Base-by-base conservation (phyloP, 306 rosid species). In the Prunus mira region DNA sequence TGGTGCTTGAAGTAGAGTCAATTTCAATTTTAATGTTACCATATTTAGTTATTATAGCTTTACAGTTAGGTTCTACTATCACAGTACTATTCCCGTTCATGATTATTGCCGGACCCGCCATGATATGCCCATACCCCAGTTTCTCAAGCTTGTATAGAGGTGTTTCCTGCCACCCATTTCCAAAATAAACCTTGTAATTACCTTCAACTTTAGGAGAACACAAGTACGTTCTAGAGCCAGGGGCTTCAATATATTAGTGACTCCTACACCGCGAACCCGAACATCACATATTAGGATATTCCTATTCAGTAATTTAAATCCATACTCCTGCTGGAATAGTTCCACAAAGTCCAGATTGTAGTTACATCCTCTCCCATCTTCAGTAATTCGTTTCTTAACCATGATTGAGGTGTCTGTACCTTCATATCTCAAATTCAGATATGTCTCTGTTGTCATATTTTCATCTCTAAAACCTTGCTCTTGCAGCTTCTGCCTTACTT, bases 41-140 rank as follows among this genome's bases (percentile, higher is more conserved):
- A 58, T 87, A 91, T 81, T 85, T 88, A 79, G 97, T 90, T 74
- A 90, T 79, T 77, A 73, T 77, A 75, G 95, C 96, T 85, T 88
- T 90, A 75, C 97, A 91, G 72, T 82, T 85, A 66, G 95, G 93
- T 82, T 94, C 98, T 56, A 91, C 90, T 43, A 94, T 85, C 86
- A 94, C 96, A 57, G 97, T 91, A 80, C 97, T 91, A 73, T 94
- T 94, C 70, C 98, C 97, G 52, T 94, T 94, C 98, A 94, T 94
- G 76, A 94, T 80, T 72, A 94, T 88, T 69, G 94, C 91, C 24
- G 97, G 98, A 66, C 98, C 97, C 12, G 78, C 78, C 51, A 91
- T 66, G 70, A 54, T 65, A 73, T 90, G 89, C 4, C 93, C 97
- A 67, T 72, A 85, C 20, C 91, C 89, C 75, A 94, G 76, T 77